A percentile compares a stretch with the other conserved stretches of the same genome.
Conservation (phyloP, 345 rosid genomes). For the Theobroma cacao region DNA sequence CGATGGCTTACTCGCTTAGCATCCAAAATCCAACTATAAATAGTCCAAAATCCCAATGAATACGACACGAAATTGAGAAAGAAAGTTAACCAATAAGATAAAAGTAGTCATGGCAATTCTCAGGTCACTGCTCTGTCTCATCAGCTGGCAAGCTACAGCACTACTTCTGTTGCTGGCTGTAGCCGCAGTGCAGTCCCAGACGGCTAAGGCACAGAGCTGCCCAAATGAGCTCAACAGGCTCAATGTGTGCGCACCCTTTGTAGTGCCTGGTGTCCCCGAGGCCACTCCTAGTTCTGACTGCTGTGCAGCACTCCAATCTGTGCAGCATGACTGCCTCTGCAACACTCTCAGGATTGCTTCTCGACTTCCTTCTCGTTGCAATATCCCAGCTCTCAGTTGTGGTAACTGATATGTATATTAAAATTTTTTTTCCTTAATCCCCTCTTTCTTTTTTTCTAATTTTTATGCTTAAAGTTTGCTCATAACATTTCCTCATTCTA, state of each 20-base stretch:
- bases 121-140: not conserved
- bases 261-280: slow-evolving; percentile 55
- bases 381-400: slow-evolving; percentile 58
- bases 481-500: not conserved
- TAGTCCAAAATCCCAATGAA: not conserved
- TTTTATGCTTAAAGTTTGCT: not conserved
- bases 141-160: slow-evolving; percentile 8
- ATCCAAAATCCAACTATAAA: not conserved
- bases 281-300: slow-evolving; percentile 47
- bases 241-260: slow-evolving; percentile 65
- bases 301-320: slow-evolving; percentile 58
- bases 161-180: slow-evolving; percentile 29
- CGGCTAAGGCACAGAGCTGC: slow-evolving; percentile 52
- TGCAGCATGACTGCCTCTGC: slow-evolving; percentile 73
- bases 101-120: not conserved
- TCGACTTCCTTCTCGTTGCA: slow-evolving; percentile 73
- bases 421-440: not conserved
- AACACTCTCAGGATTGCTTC: slow-evolving; percentile 72
- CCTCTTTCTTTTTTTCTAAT: not conserved
- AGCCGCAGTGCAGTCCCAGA: slow-evolving; percentile 25
- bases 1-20: not conserved
- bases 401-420: slow-evolving; percentile 23
- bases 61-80: not conserved
- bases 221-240: slow-evolving; percentile 49
- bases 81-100: not conserved